Evolutionary conservation across 1,284 basidiomycete species (phyloP).

Genomic region (Puccinia hordei): DNA sequence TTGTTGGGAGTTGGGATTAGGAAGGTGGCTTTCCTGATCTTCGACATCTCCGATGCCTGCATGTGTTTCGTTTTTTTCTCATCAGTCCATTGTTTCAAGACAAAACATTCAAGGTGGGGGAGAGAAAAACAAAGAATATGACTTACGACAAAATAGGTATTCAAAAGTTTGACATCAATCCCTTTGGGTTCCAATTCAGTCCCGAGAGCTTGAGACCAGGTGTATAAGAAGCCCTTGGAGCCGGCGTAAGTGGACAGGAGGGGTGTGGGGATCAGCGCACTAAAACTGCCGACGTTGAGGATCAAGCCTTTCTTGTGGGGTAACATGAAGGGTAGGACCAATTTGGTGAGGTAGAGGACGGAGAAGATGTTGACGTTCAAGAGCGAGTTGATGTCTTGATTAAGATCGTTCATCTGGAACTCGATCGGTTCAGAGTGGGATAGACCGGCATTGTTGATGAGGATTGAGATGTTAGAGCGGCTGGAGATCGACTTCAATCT

Average conservation of each 20-base stretch:
- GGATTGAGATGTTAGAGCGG: slow-evolving; percentile 29
- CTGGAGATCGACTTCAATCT: slow-evolving; percentile 8
- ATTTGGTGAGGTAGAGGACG: slow-evolving; percentile 63
- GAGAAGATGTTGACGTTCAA: slow-evolving; percentile 64
- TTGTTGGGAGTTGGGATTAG: slow-evolving; percentile 75
- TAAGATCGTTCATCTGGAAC: slow-evolving; percentile 63
- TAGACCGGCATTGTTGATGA: slow-evolving; percentile 95
- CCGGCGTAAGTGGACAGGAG: slow-evolving; percentile 92
- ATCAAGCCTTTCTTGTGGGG: slow-evolving; percentile 75
- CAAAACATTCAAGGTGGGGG: not conserved
- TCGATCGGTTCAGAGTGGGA: slow-evolving; percentile 70
- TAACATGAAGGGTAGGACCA: slow-evolving; percentile 78
- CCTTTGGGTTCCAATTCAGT: slow-evolving; percentile 74
- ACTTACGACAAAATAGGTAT: slow-evolving; percentile 91
- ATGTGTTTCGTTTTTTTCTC: not conserved
- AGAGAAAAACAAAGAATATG: not conserved
- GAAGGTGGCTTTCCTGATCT: slow-evolving; percentile 74
- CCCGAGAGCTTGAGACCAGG: slow-evolving; percentile 82
- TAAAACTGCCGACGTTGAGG: slow-evolving; percentile 90
- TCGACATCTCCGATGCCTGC: slow-evolving; percentile 88
- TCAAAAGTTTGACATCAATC: slow-evolving; percentile 79
- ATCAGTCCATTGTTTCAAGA: not conserved
- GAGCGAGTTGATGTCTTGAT: slow-evolving; percentile 63
- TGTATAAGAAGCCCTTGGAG: slow-evolving; percentile 85
- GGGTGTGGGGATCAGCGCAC: slow-evolving; percentile 81